These are phyloP conservation scores for Fusarium zealandicum DNA, from an alignment of 2,329 filamentous ascomycete genomes.

Conservation along the genomic window DNA sequence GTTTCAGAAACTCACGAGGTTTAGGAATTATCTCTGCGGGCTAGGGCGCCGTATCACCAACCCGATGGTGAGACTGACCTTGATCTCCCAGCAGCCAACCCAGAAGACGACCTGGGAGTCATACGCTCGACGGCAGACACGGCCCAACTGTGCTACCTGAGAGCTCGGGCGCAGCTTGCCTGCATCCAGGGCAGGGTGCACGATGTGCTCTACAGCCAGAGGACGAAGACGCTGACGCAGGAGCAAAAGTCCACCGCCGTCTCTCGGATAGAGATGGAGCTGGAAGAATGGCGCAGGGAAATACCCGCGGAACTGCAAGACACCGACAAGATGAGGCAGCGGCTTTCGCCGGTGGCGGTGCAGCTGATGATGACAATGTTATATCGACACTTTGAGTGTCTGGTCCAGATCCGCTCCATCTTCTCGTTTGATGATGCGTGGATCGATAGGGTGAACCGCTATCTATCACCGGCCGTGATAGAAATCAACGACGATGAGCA, in stretches of 20 bases:
- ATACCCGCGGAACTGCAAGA: slow-evolving; percentile 18
- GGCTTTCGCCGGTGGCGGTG: background rate
- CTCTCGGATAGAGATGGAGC: slow-evolving; percentile 9
- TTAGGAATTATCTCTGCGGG: slow-evolving; percentile 47
- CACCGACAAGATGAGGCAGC: background rate
- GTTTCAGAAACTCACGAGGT: background rate
- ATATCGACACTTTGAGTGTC: slow-evolving; percentile 29
- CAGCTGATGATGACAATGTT: slow-evolving; percentile 19
- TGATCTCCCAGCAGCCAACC: slow-evolving; percentile 24
- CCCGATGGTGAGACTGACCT: slow-evolving; percentile 49
- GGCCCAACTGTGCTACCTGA: slow-evolving; percentile 24
- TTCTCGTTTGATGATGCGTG: slow-evolving; percentile 32
- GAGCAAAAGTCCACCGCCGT: background rate
- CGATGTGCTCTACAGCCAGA: slow-evolving; percentile 27
- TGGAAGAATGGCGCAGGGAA: slow-evolving; percentile 19
- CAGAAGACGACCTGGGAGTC: slow-evolving; percentile 21
- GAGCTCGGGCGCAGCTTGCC: slow-evolving; percentile 23
- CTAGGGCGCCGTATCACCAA: slow-evolving; percentile 46
- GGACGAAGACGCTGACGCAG: background rate
- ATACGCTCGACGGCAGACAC: slow-evolving; percentile 7
- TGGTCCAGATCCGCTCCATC: slow-evolving; percentile 24
- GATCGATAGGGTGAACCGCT: slow-evolving; percentile 23
- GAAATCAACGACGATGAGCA: slow-evolving; percentile 17
- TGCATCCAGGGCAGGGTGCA: slow-evolving; percentile 32
- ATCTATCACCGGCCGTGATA: slow-evolving; percentile 23